Evolutionary conservation across 2,329 filamentous ascomycete species (phyloP), one percentile per base, ranked within the genome.

Genomic region (Botrytis squamosa): DNA sequence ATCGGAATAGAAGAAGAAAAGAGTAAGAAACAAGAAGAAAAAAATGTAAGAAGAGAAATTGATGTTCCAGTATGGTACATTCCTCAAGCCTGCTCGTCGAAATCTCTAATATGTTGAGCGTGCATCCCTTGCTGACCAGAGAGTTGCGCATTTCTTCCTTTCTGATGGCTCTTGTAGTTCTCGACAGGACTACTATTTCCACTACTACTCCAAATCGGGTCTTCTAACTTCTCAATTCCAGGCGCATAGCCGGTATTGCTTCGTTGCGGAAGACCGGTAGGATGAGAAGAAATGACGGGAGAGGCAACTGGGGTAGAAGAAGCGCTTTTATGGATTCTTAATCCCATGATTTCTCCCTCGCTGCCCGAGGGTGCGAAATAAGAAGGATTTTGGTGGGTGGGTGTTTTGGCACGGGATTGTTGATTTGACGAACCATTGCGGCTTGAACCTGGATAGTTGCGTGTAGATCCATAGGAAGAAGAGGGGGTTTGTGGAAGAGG

Each of bases 31-130:
- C 5, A 29, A 64, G 29, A 20, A 44, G 40, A 63, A 42, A n/a
- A 1, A 1, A n/a, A 20, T 44, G 25, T 29, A n/a, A 40, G 12
- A 29, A 64, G 4, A 10, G 5, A 29, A 64, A 22, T 33, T 64
- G 16, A 46, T 12, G 8, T 46, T 33, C 5, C 4, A 4, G 16
- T 42, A 8, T 6, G 25, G 4, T 22, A 22, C n/a, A 14, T 14
- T n/a, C 25, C 29, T 55, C 60, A 72, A 12, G 14, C 16, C 25
- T 36, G 38, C 38, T 60, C 63, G 29, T 72, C 71, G 29, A 72
- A 72, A 72, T 72, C 71, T 2, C 55, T 33, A 68, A 72, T 72
- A 3, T 68, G 64, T 18, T 42, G 42, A 68, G 68, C 68, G 3
- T 60, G 55, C 40, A 46, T 22, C 0, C 20, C 6, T 18, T 55